Base-by-base conservation (phyloP, 352 stramenopile genomes). In the Phytophthora boehmeriae region DNA sequence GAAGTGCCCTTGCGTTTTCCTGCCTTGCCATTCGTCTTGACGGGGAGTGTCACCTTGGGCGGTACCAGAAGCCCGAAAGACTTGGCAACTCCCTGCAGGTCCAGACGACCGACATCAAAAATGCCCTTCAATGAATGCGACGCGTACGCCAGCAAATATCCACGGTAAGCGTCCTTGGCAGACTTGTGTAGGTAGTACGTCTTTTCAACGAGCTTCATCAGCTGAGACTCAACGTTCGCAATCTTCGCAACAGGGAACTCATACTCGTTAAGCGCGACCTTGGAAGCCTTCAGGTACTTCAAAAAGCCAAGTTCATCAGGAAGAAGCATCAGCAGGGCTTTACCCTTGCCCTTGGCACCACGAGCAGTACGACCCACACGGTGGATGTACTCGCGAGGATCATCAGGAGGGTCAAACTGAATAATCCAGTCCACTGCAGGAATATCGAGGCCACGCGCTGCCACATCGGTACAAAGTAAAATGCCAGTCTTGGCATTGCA, bases 121-220 rank as follows among this genome's bases (percentile, higher is more conserved):
- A 99, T 98, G 58, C 98, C 92, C 70, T 99, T 98, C 68, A 99
- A 88, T 25, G 91, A 96, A 77, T 99, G 98, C 49, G 90, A 98
- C 2, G 97, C 95, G 80, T 99, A 99, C 13, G 97, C 93, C 14
- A 99, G 64, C 46, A 99, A 71, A 75, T 99, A 99, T 44, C 90
- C 96, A 45, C 97, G 80, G 75, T 99, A 99, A 0, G 97, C 98
- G 68, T 99, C 98, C 63, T 97, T 94, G 17, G 97, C 96, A 3
- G 92, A 96, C 62, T 97, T 98, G 83, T 99, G 97, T 43, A 99
- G 76, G 68, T 99, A 99, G 80, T 99, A 99, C 73, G 99, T 99
- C 80, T 98, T 99, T 72, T 98, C 95, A 51, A 99, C 97, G 6
- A 99, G 86, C 56, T 98, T 95, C 75, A 98, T 96, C 10, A 99